A percentile compares a stretch with the other conserved stretches of the same genome.
Conservation (phyloP, 805 yeast genomes). For the Zygotorulaspora sp. region DNA sequence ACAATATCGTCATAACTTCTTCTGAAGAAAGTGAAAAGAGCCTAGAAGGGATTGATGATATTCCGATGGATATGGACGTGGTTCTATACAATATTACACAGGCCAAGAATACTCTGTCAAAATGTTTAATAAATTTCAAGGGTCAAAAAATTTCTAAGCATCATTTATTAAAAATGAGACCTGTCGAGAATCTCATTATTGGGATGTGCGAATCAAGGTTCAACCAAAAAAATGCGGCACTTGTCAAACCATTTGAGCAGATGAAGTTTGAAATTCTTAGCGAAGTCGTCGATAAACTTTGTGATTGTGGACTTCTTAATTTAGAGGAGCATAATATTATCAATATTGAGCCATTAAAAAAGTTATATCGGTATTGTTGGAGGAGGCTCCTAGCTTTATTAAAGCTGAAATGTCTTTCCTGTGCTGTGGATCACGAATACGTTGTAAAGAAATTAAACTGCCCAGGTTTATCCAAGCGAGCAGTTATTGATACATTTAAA, state of each 20-base stretch:
- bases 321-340: constrained; percentile 14
- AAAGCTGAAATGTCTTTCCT: constrained; percentile 15
- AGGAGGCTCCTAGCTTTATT: constrained; percentile 14
- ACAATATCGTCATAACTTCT: neutral
- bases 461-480: constrained; percentile 7
- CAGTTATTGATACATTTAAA: constrained; percentile 16
- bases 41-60: neutral
- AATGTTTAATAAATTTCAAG: constrained; percentile 3
- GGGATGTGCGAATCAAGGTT: constrained; percentile 6
- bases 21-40: constrained; percentile 1
- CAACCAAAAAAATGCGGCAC: constrained; percentile 9
- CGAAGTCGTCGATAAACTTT: constrained; percentile 5
- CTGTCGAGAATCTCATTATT: constrained; percentile 5
- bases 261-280: constrained; percentile 9
- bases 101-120: constrained; percentile 6
- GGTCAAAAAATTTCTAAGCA: constrained; percentile 2
- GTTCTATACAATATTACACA: constrained; percentile 6
- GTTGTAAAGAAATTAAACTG: constrained; percentile 10
- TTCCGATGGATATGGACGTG: constrained; percentile 1
- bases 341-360: constrained; percentile 9
- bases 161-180: constrained; percentile 8
- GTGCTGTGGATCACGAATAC: constrained; percentile 10
- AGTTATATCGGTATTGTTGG: constrained; percentile 11
- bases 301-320: constrained; percentile 6
- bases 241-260: constrained; percentile 9